Percentiles rank a stretch among this genome's conserved stretches.
Evolutionary conservation across 2,329 filamentous ascomycete genomes (phyloP).

Genomic region (Penicillium griseofulvum): DNA sequence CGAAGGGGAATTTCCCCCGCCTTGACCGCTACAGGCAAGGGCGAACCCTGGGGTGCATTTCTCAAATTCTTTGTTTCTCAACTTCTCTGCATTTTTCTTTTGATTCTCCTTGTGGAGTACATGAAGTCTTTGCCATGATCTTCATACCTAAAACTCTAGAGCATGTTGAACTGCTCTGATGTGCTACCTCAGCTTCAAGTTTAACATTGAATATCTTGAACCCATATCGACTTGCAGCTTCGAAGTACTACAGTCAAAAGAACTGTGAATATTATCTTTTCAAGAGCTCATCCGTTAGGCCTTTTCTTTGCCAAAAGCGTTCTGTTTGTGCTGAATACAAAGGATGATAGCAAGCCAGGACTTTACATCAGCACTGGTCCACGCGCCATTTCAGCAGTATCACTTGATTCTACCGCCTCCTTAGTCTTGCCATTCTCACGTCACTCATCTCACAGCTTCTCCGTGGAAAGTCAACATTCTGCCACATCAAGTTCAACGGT

Average conservation of each 20-base stretch:
- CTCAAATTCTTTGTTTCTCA: not conserved
- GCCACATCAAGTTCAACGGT: not conserved
- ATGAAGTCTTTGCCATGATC: not conserved
- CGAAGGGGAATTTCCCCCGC: not conserved
- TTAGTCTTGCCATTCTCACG: not conserved
- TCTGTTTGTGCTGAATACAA: not conserved
- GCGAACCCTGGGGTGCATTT: conserved; percentile 6
- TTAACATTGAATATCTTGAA: not conserved
- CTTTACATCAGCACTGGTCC: not conserved
- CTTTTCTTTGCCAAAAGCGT: not conserved
- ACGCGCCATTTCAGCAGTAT: not conserved
- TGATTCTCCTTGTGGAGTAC: not conserved
- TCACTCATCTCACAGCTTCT: not conserved
- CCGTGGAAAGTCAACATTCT: not conserved
- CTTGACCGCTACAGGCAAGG: conserved; percentile 7
- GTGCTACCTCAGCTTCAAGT: not conserved
- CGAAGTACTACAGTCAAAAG: not conserved
- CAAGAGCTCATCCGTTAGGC: not conserved
- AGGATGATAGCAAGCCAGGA: not conserved
- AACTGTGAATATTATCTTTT: no score
- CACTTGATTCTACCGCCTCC: not conserved
- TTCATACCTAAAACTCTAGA: not conserved
- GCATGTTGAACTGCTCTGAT: not conserved
- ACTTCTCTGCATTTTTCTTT: not conserved
- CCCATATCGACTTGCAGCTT: not conserved